Percentiles rank a stretch among this genome's conserved stretches.
These are phyloP conservation scores for Chlamydomonas sphaeroides DNA, from an alignment of 139 green algal genomes.

Conservation along the genomic window DNA sequence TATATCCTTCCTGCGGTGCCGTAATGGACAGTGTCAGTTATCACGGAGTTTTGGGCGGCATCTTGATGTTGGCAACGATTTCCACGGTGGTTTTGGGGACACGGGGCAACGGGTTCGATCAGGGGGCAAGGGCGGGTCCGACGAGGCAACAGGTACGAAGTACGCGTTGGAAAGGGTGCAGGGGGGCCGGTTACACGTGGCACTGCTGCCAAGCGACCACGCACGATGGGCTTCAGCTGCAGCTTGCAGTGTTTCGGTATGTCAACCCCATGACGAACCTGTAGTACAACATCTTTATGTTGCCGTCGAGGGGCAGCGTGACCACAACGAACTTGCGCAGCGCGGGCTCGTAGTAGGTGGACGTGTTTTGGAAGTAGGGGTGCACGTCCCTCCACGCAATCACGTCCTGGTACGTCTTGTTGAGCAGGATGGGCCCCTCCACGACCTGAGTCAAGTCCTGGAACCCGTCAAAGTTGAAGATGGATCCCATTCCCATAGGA, in stretches of 20 bases:
- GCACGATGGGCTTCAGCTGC: too few species aligned
- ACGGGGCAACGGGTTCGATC: too few species aligned
- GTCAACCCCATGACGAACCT: not conserved
- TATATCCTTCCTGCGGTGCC: conserved; percentile 26
- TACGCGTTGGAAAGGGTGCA: too few species aligned
- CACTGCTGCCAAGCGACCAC: too few species aligned
- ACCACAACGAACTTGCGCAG: conserved; percentile 34
- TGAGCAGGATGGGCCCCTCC: not conserved
- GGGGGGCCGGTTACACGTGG: too few species aligned
- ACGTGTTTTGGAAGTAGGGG: conserved; percentile 42
- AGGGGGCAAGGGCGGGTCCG: too few species aligned
- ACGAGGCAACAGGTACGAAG: too few species aligned
- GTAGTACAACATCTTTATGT: conserved; percentile 56
- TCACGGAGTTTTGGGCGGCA: too few species aligned
- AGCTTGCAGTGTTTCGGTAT: too few species aligned
- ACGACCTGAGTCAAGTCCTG: conserved; percentile 19
- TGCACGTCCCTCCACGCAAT: conserved; percentile 40
- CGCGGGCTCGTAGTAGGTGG: conserved; percentile 7
- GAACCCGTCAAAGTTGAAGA: conserved; percentile 42
- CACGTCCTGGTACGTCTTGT: not conserved
- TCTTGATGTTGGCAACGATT: too few species aligned
- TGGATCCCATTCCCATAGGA: conserved; percentile 23
- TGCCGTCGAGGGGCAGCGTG: conserved; percentile 42
- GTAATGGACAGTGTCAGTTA: too few species aligned
- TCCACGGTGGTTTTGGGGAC: too few species aligned